phyloP scores from a whole-genome alignment of 1,284 basidiomycete species.

The Schizophyllum commune region DNA sequence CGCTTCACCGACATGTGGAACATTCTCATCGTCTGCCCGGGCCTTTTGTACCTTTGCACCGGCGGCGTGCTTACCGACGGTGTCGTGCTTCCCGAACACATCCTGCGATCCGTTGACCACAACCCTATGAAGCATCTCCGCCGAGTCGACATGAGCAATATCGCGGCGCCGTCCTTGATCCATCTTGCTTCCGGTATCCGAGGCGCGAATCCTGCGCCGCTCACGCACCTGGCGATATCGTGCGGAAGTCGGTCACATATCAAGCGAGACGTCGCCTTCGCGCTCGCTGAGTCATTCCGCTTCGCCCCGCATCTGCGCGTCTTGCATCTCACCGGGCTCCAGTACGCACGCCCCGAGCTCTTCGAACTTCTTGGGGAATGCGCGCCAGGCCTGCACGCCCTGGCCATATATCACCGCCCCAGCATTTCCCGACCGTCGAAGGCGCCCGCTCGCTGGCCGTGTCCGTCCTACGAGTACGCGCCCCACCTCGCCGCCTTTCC shows the following conservation, averaged over 20 bases:
- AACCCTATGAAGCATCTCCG: not conserved
- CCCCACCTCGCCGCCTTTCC: constrained; percentile 8
- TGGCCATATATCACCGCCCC: not conserved
- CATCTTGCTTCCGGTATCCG: not conserved
- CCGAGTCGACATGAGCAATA: not conserved
- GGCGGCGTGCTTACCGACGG: not conserved
- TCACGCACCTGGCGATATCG: not conserved
- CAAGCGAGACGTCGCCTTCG: not conserved
- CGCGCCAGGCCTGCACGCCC: not conserved
- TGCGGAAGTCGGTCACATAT: not conserved
- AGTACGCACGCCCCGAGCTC: not conserved
- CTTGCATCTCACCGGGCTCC: not conserved
- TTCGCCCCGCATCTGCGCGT: not conserved
- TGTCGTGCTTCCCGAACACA: not conserved
- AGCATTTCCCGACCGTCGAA: not conserved
- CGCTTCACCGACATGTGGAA: not conserved
- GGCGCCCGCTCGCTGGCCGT: not conserved
- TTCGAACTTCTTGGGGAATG: not conserved
- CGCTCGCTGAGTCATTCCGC: not conserved
- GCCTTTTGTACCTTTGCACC: not conserved
- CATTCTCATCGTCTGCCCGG: not conserved
- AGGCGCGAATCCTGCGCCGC: not conserved
- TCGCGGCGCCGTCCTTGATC: not conserved
- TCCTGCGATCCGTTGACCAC: not conserved
- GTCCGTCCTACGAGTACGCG: constrained; percentile 11